Conservation (phyloP, 2,329 filamentous ascomycete genomes). For the Stachybotrys elegans region DNA sequence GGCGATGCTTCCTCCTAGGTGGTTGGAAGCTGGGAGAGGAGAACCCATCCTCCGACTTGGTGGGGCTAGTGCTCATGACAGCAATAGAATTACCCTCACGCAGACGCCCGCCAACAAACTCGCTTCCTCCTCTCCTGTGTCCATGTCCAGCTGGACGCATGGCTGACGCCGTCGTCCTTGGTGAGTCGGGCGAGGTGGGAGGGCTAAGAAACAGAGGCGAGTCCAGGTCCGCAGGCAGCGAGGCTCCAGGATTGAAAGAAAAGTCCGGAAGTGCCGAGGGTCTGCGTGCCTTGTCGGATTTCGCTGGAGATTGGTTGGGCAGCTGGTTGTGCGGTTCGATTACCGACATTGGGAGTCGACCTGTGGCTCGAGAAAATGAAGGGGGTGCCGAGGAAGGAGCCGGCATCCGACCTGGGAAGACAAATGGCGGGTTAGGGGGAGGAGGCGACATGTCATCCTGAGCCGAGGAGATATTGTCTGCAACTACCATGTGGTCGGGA, state of each 20-base stretch:
- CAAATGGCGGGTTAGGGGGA: conserved; percentile 59
- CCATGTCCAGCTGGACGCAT: conserved; percentile 60
- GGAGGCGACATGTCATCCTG: conserved; percentile 23
- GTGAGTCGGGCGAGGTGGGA: conserved; percentile 49
- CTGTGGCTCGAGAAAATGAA: conserved; percentile 41
- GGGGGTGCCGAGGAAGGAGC: conserved; percentile 40
- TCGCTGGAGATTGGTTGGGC: conserved; percentile 23
- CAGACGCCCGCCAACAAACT: conserved; percentile 75
- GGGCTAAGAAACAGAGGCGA: conserved; percentile 42
- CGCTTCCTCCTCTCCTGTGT: conserved; percentile 77
- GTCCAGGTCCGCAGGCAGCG: conserved; percentile 25
- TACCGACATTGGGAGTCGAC: conserved; percentile 48
- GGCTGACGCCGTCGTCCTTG: conserved; percentile 47
- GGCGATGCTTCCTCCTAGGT: conserved; percentile 63
- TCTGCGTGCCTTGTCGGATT: conserved; percentile 17
- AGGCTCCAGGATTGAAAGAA: conserved; percentile 48
- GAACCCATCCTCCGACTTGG: conserved; percentile 56
- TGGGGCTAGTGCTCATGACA: conserved; percentile 64
- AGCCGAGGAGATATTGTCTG: conserved; percentile 13
- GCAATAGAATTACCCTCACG: conserved; percentile 53
- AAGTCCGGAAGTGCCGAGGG: conserved; percentile 47
- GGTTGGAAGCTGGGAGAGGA: conserved; percentile 50
- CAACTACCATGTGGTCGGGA: conserved; percentile 16
- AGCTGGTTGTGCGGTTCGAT: conserved; percentile 38
- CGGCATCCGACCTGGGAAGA: conserved; percentile 51